phyloP scores from a whole-genome alignment of 352 stramenopile genomes.

The Ophiocytium majus region DNA sequence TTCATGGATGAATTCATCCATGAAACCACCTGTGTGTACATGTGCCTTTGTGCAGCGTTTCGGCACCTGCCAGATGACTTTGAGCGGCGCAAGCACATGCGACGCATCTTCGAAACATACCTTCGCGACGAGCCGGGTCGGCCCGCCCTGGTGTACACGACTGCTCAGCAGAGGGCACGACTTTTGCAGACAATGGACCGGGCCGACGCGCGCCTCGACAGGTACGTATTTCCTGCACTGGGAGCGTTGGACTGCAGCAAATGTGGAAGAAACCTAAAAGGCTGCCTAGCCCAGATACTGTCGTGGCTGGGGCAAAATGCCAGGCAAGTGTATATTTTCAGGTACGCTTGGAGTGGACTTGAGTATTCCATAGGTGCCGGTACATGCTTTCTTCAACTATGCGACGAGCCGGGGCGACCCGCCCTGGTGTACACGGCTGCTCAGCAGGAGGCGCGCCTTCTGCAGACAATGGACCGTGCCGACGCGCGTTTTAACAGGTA shows the following conservation, averaged over 20 bases:
- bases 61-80: conserved; percentile 21
- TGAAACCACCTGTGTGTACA: background rate
- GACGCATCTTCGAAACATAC: conserved; percentile 41
- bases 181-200: conserved; percentile 30
- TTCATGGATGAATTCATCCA: too few species aligned
- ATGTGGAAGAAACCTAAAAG: too few species aligned
- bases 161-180: conserved; percentile 27
- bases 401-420: conserved; percentile 13
- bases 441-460: conserved; percentile 27
- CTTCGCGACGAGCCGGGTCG: conserved; percentile 17
- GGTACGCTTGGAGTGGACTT: too few species aligned
- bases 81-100: conserved; percentile 17
- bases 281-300: too few species aligned
- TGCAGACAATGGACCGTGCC: conserved; percentile 26
- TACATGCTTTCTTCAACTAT: too few species aligned
- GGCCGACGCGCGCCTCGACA: conserved; percentile 1
- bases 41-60: background rate
- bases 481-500: conserved; percentile 3
- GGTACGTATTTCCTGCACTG: too few species aligned
- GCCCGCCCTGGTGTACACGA: conserved; percentile 42
- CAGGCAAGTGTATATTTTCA: too few species aligned
- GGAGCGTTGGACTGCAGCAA: too few species aligned
- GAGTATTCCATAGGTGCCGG: too few species aligned
- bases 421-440: conserved; percentile 41
- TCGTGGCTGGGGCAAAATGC: too few species aligned